Base-by-base conservation (phyloP, 202 grass and related monocot species). In the Schoenoplectus triqueter region DNA sequence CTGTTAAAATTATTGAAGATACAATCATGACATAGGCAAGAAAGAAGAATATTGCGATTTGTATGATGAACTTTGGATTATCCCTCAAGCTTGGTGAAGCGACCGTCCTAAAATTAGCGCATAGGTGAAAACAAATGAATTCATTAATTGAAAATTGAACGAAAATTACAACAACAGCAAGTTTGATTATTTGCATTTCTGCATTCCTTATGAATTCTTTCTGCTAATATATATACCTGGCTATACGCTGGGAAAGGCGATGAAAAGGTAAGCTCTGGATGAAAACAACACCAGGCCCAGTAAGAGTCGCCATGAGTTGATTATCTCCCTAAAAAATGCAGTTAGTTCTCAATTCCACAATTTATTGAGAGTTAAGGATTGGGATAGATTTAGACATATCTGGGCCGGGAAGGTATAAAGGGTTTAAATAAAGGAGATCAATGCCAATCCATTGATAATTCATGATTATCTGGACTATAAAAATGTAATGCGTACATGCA, bases 21-120 rank as follows among this genome's bases (percentile, higher is more conserved):
- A 99, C 87, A 90, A 99, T 99, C 93, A 99, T 91, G 46, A 99
- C 87, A 84, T 96, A 99, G 1, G 96, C 93, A 14, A 96, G 80
- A 82, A 95, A 95, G 88, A 99, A 99, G 84, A 99, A 95, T 80
- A 99, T 85, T 47, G 87, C 87, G 10, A 99, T 92, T 85, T 99
- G 96, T 88, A 99, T 87, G 84, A 99, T 89, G 84, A 99, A 95
- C 91, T 90, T 99, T 39, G 96, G 93, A 66, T 99, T 96, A 31
- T 99, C 93, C 77, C 96, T 91, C 90, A 99, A 89, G 83, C 93
- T 92, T 86, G 96, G 91, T 10, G 88, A 89, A 20, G 82, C 88
- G 59, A 99, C 85, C 13, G 95, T 87, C 78, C 92, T 93, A 90
- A 69, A 90, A 90, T 75, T 75, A 70, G 83, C 64, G 11, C 17